Conservation (phyloP, 768 basidiomycete species). For the Naganishia vishniacii region DNA sequence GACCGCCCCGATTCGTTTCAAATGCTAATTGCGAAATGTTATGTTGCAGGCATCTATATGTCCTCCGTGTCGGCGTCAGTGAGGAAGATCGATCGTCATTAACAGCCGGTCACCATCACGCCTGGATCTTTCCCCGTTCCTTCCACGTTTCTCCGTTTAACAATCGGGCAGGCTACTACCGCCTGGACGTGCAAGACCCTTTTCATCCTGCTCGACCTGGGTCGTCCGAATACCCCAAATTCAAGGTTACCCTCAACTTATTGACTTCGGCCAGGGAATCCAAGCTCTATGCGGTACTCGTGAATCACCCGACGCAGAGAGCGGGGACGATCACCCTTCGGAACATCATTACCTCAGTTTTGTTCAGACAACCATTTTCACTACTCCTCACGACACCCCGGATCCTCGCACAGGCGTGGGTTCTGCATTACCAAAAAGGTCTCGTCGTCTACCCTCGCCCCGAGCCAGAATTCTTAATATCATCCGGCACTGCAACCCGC, state of each 20-base stretch:
- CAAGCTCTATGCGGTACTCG: slow-evolving; percentile 58
- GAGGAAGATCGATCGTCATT: slow-evolving; percentile 50
- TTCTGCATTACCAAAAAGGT: slow-evolving; percentile 58
- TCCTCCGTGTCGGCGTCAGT: slow-evolving; percentile 53
- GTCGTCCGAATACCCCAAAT: neutral
- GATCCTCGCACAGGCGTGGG: slow-evolving; percentile 61
- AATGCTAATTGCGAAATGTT: neutral
- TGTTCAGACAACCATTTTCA: slow-evolving; percentile 53
- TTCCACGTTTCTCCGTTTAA: slow-evolving; percentile 78
- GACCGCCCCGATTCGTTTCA: neutral
- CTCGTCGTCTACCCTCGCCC: slow-evolving; percentile 60
- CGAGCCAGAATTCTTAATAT: slow-evolving; percentile 52
- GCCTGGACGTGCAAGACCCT: slow-evolving; percentile 56
- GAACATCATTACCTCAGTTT: slow-evolving; percentile 49
- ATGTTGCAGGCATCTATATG: slow-evolving; percentile 53
- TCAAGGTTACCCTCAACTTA: slow-evolving; percentile 34
- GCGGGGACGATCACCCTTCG: slow-evolving; percentile 29
- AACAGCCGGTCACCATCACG: slow-evolving; percentile 56
- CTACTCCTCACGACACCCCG: slow-evolving; percentile 58
- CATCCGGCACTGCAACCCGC: neutral
- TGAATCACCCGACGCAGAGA: slow-evolving; percentile 51
- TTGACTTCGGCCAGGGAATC: slow-evolving; percentile 48
- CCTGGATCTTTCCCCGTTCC: slow-evolving; percentile 63
- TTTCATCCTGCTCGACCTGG: slow-evolving; percentile 43
- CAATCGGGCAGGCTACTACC: slow-evolving; percentile 63